phyloP scores from a whole-genome alignment of 2,329 filamentous ascomycete species.

The Plectosphaerella plurivora region DNA sequence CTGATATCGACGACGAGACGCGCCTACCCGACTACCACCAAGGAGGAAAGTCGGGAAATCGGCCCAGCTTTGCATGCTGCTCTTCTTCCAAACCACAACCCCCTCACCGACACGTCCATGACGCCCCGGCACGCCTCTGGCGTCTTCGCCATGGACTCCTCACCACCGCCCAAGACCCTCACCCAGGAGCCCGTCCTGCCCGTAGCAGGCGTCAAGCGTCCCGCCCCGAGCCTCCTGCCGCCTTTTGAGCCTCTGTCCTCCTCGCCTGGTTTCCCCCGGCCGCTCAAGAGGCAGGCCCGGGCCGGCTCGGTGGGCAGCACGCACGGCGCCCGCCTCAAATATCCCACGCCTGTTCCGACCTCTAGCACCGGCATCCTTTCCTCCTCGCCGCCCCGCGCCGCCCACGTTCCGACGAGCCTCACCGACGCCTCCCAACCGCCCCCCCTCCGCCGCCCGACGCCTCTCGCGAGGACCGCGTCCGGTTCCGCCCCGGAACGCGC shows the following conservation, averaged over 20 bases:
- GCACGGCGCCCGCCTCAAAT: slow-evolving; percentile 56
- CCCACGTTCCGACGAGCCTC: slow-evolving; percentile 11
- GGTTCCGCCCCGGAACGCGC: slow-evolving; percentile 67
- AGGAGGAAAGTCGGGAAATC: background rate
- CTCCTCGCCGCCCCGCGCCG: slow-evolving; percentile 68
- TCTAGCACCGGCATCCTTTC: slow-evolving; percentile 89
- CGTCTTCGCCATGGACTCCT: slow-evolving; percentile 33
- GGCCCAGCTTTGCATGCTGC: background rate
- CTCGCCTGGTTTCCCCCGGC: slow-evolving; percentile 66
- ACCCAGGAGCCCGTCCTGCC: slow-evolving; percentile 27
- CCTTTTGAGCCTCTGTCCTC: slow-evolving; percentile 78
- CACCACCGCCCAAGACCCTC: slow-evolving; percentile 24
- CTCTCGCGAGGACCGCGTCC: slow-evolving; percentile 37
- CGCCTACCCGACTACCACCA: background rate
- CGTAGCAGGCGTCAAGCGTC: slow-evolving; percentile 50
- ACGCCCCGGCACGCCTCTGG: slow-evolving; percentile 8
- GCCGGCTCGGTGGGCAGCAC: slow-evolving; percentile 28
- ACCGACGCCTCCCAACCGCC: slow-evolving; percentile 22
- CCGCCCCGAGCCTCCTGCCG: slow-evolving; percentile 66
- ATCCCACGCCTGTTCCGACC: slow-evolving; percentile 90
- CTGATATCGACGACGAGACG: slow-evolving; percentile 7
- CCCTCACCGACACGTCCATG: background rate
- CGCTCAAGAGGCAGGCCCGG: slow-evolving; percentile 61
- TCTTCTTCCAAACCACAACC: background rate
- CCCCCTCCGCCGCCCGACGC: slow-evolving; percentile 18